Evolutionary conservation across 2,329 filamentous ascomycete species (phyloP), one percentile per base, ranked within the genome.

Genomic region (Blastomyces gilchristii): DNA sequence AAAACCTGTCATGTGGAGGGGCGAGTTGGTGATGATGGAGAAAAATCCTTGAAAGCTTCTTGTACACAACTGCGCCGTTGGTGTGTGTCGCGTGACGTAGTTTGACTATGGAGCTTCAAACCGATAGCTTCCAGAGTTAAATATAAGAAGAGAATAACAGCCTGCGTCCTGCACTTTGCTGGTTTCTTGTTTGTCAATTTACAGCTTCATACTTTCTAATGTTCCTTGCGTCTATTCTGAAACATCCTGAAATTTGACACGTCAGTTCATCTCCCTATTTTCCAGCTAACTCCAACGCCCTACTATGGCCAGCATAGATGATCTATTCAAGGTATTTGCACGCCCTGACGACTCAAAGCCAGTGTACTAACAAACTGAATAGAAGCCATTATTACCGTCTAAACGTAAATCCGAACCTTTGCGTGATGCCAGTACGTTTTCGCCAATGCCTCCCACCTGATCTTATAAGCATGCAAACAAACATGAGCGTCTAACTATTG

Each of bases 331-430:
- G 70, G 78, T 79, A 66, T 41, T 41, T 52, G 9, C 37, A n/a
- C 11, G 43, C 37, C 16, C n/a, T 4, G 16, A 31, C 9, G 12
- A n/a, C 45, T n/a, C 22, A 39, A 43, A 49, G 14, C 12, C 8
- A n/a, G 28, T 25, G 47, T 39, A 31, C 68, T 76, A 61, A 71
- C 64, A 37, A 45, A 11, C 8, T 57, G 34, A 18, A 34, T 65
- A 84, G 76, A 81, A 82, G 73, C 80, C 82, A 0, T 75, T 74
- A 45, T 72, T 79, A 25, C 74, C 79, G 22, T 73, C 73, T 61
- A 87, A 87, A 72, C 83, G 84, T 69, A 87, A 86, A 71, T 78
- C 83, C 69, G 83, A 86, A 63, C 74, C 79, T 66, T 71, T 79
- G 63, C 74, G 79, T 70, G 79, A 83, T 69, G 80, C 84, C 28